A percentile compares a stretch with the other conserved stretches of the same genome.
These are phyloP conservation scores for Diaporthe citrichinensis DNA, from an alignment of 2,329 filamentous ascomycete species.

Conservation along the genomic window DNA sequence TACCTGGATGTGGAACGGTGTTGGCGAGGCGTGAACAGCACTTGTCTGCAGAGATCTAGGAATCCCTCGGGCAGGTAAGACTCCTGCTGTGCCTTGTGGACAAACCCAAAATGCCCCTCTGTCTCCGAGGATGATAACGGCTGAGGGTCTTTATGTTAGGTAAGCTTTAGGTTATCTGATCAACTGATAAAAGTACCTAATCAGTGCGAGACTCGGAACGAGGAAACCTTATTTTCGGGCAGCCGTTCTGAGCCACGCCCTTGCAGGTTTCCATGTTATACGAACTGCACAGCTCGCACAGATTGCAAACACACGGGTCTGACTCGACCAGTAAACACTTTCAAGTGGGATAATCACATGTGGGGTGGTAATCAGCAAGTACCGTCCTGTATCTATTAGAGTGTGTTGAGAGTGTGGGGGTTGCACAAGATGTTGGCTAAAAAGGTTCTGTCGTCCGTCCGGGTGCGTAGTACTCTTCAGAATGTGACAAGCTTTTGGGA, in stretches of 20 bases:
- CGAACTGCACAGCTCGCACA: not conserved
- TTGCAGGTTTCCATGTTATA: not conserved
- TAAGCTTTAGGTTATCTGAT: constrained; percentile 30
- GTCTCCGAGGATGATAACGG: not conserved
- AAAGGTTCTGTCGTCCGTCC: no score
- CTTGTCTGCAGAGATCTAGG: not conserved
- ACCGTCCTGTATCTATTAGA: not conserved
- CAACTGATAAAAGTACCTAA: not conserved
- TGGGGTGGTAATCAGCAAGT: not conserved
- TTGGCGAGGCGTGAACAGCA: not conserved
- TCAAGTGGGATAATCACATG: not conserved
- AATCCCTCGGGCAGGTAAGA: not conserved
- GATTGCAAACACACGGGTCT: not conserved
- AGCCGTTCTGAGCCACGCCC: not conserved
- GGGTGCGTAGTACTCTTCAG: not conserved
- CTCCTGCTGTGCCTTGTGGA: not conserved
- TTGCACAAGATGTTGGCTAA: not conserved
- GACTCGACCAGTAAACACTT: not conserved
- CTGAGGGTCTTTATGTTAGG: not conserved
- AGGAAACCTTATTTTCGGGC: constrained; percentile 1
- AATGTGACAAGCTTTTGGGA: not conserved
- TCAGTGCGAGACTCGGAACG: not conserved
- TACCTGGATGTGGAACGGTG: no score
- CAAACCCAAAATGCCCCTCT: not conserved
- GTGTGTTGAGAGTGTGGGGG: not conserved